These are phyloP conservation scores for Flaveria bidentis DNA, from an alignment of 129 eudicot genomes.

Conservation along the genomic window DNA sequence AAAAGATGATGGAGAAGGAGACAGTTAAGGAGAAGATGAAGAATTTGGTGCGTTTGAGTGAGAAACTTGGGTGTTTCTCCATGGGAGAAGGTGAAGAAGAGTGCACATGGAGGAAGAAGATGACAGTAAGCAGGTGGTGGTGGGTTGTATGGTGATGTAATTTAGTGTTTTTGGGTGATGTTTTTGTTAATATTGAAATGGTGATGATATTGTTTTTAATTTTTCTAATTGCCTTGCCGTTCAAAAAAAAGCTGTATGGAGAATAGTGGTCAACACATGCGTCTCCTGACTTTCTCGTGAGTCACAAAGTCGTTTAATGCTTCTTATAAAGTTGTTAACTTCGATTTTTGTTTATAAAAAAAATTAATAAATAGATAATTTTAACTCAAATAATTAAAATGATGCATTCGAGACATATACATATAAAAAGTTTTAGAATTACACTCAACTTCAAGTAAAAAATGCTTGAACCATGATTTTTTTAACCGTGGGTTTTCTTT, in stretches of 20 bases:
- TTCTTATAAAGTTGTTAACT: too few species aligned
- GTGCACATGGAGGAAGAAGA: constrained; percentile 21
- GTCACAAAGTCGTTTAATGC: not conserved
- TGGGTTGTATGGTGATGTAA: constrained; percentile 17
- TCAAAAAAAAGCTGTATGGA: not conserved
- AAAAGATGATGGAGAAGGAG: constrained; percentile 48
- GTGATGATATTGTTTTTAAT: too few species aligned
- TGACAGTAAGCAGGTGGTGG: not conserved
- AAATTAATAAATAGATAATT: too few species aligned
- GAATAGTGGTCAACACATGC: constrained; percentile 6
- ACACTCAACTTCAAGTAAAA: too few species aligned
- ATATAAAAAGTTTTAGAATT: too few species aligned
- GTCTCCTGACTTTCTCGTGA: not conserved
- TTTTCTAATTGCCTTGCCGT: too few species aligned
- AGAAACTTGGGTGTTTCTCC: constrained; percentile 74
- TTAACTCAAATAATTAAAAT: too few species aligned
- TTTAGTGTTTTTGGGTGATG: not conserved
- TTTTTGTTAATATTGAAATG: not conserved
- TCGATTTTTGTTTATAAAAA: too few species aligned
- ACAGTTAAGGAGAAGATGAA: constrained; percentile 55
- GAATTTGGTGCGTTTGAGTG: constrained; percentile 60
- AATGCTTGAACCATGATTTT: too few species aligned
- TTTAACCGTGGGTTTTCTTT: too few species aligned
- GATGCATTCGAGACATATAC: too few species aligned
- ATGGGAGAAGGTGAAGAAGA: constrained; percentile 32